phyloP scores from a whole-genome alignment of 176 grass and related monocot species.

The barley (Hordeum vulgare) region MorexV3_pseudomolecules_assembly NC_058519.1:54877633-54878132 shows the following conservation, averaged over 20 bases:
- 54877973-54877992: neutral
- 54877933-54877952: slow-evolving; percentile 60
- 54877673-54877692: slow-evolving; percentile 5
- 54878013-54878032: neutral
- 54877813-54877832: slow-evolving; percentile 67
- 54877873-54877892: slow-evolving; percentile 69
- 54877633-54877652: slow-evolving; percentile 19
- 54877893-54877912: slow-evolving; percentile 88
- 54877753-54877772: slow-evolving; percentile 36
- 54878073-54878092: slow-evolving; percentile 39
- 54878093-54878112: slow-evolving; percentile 18
- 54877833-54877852: slow-evolving; percentile 70
- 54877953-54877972: slow-evolving; percentile 46
- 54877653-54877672: slow-evolving; percentile 21
- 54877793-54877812: slow-evolving; percentile 49
- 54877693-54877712: slow-evolving; percentile 36
- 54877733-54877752: slow-evolving; percentile 17
- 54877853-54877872: slow-evolving; percentile 47
- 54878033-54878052: neutral
- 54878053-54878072: slow-evolving; percentile 35
- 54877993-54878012: neutral
- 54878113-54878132: slow-evolving; percentile 53
- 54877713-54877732: slow-evolving; percentile 26
- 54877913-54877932: slow-evolving; percentile 49
- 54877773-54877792: slow-evolving; percentile 38